Base-by-base conservation (phyloP, 768 basidiomycete genomes). In the Boletales sp. region DNA sequence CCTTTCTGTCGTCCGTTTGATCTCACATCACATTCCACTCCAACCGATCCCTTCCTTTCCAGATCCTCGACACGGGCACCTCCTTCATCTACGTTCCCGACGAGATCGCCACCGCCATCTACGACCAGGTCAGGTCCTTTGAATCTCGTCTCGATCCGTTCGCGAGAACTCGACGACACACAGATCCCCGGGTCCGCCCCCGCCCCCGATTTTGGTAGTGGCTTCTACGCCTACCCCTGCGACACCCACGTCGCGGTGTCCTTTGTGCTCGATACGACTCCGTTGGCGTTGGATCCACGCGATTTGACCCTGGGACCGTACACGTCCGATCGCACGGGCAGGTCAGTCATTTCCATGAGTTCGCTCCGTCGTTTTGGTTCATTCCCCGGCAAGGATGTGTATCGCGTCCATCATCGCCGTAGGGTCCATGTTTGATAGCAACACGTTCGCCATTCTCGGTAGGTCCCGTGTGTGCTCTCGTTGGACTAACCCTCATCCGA, bases 41-140 rank as follows among this genome's bases (percentile, higher is more conserved):
- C 18, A 41, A 15, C 43, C 24, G 4, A 38, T 24, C 21, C 29
- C 17, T 21, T 2, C 12, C 29, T 11, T 4, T 18, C 19, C 15
- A 85, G 83, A 81, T 83, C 17, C 74, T 87, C 50, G 86, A 87
- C 58, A 83, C 83, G 0, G 84, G 86, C 29, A 84, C 83, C 4
- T 80, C 83, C 27, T 69, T 85, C 24, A 78, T 86, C 50, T 86
- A 86, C 63, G 51, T 83, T 7, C 81, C 83, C 1, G 60, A 67
- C 35, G 41, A 58, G 0, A 53, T 79, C 27, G 79, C 75, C 6
- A 44, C 60, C 3, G 54, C 64, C 9, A 73, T 87, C 50, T 87
- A 86, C 63, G 46, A 55, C 2, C 55, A 61, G 56, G 80, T 78
- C 24, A 43, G 70, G 2, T 18, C 29, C 11, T 14, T 3, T n/a